These are phyloP conservation scores for Pleurotus tuoliensis DNA, from an alignment of 768 basidiomycete species.

Conservation along the genomic window DNA sequence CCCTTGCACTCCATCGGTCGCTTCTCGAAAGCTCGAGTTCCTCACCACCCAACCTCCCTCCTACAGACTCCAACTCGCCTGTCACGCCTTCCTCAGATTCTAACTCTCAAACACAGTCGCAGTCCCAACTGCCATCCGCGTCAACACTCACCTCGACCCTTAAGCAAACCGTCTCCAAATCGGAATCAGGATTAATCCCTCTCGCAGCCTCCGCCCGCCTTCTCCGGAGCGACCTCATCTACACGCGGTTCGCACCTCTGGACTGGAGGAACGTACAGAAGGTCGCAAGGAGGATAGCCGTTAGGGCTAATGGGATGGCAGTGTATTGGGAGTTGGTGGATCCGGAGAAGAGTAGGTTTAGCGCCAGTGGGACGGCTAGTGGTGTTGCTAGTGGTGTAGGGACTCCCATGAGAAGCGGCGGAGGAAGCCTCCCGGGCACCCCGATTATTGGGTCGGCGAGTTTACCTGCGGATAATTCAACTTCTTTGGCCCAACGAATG, in stretches of 20 bases:
- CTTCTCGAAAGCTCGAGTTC: slow-evolving; percentile 28
- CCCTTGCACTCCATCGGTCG: slow-evolving; percentile 41
- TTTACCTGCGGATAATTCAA: neutral
- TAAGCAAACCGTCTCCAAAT: slow-evolving; percentile 26
- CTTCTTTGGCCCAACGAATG: neutral
- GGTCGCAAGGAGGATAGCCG: slow-evolving; percentile 45
- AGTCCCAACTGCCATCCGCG: slow-evolving; percentile 14
- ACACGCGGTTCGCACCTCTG: slow-evolving; percentile 51
- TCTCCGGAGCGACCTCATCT: slow-evolving; percentile 56
- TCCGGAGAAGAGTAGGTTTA: slow-evolving; percentile 55
- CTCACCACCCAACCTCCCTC: no score
- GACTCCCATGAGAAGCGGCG: slow-evolving; percentile 8
- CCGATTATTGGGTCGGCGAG: neutral
- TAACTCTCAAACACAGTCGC: slow-evolving; percentile 14
- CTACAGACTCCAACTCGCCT: no score
- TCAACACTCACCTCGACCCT: slow-evolving; percentile 24
- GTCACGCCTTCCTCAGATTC: slow-evolving; percentile 29
- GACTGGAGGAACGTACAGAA: slow-evolving; percentile 53
- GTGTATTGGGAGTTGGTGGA: slow-evolving; percentile 64
- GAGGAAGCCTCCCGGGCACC: neutral
- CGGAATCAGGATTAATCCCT: slow-evolving; percentile 48
- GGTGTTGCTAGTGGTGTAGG: slow-evolving; percentile 12
- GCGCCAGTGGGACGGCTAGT: slow-evolving; percentile 19
- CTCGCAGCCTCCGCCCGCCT: slow-evolving; percentile 50
- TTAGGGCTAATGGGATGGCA: slow-evolving; percentile 58